Evolutionary conservation across 2,329 filamentous ascomycete species (phyloP).

Genomic region (Gaeumannomyces sp.): DNA sequence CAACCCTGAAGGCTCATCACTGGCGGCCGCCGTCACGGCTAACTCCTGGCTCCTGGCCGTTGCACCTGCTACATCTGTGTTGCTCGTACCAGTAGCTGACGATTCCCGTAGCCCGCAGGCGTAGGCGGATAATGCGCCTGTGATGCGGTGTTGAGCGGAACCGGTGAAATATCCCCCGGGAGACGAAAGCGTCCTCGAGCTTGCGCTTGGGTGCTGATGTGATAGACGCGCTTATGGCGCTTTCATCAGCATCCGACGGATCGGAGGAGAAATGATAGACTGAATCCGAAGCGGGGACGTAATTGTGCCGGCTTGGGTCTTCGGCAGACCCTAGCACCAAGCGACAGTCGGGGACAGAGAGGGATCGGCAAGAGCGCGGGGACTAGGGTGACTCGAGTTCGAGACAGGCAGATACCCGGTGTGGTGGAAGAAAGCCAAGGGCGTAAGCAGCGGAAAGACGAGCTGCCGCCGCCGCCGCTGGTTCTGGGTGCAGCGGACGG

Average conservation of each 20-base stretch:
- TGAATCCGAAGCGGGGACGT: constrained; percentile 44
- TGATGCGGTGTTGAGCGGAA: constrained; percentile 18
- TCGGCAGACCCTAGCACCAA: constrained; percentile 24
- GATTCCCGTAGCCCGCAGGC: constrained; percentile 17
- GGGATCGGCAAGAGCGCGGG: background rate
- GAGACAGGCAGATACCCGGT: background rate
- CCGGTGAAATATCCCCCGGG: constrained; percentile 21
- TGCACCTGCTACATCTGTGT: background rate
- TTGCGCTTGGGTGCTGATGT: constrained; percentile 30
- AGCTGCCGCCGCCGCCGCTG: background rate
- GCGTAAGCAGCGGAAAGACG: background rate
- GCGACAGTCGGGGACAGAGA: background rate
- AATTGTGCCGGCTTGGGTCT: constrained; percentile 42
- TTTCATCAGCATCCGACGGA: constrained; percentile 33
- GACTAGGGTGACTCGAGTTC: background rate
- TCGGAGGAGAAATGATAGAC: constrained; percentile 43
- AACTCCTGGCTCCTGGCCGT: background rate
- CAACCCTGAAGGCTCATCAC: background rate
- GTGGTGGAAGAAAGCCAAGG: background rate
- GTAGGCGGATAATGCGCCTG: background rate
- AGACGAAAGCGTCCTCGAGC: constrained; percentile 29
- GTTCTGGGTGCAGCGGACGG: background rate
- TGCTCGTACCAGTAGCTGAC: constrained; percentile 4
- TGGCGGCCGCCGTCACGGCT: background rate
- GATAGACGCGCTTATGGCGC: constrained; percentile 23